Evolutionary conservation across 2,329 filamentous ascomycete genomes (phyloP).

Genomic region (Aspergillus fijiensis): DNA sequence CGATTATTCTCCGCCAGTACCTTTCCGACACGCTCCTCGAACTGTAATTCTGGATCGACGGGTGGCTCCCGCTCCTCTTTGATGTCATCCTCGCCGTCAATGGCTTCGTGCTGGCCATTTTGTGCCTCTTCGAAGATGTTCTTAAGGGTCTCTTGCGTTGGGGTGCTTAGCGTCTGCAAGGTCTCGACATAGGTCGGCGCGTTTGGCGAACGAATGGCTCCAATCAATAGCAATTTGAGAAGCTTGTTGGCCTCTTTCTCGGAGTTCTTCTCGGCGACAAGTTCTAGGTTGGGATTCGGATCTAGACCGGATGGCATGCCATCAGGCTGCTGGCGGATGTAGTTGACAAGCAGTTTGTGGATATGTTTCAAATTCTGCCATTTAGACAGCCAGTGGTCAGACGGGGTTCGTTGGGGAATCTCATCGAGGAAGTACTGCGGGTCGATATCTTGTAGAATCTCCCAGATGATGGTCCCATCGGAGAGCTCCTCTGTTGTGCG

Average conservation of each 20-base stretch:
- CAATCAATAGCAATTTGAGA: constrained; percentile 62
- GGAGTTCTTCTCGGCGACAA: constrained; percentile 46
- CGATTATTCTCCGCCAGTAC: constrained; percentile 59
- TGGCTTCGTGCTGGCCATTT: constrained; percentile 39
- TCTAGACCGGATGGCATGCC: constrained; percentile 45
- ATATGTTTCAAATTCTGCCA: constrained; percentile 52
- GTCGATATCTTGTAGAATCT: constrained; percentile 50
- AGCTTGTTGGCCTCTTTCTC: constrained; percentile 53
- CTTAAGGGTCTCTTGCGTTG: constrained; percentile 48
- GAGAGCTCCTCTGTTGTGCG: constrained; percentile 43
- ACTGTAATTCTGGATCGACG: constrained; percentile 47
- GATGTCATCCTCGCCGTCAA: constrained; percentile 39
- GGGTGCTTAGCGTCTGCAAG: constrained; percentile 44
- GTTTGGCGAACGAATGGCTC: constrained; percentile 61
- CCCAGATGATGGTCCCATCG: constrained; percentile 49
- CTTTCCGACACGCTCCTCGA: constrained; percentile 50
- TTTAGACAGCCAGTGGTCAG: constrained; percentile 49
- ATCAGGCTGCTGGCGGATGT: constrained; percentile 47
- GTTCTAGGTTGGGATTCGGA: constrained; percentile 47
- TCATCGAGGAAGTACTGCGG: constrained; percentile 49
- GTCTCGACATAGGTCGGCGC: constrained; percentile 55
- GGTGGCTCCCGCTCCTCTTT: constrained; percentile 36
- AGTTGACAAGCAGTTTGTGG: constrained; percentile 47
- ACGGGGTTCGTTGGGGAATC: constrained; percentile 45
- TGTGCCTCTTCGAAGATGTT: constrained; percentile 50